A percentile compares a stretch with the other conserved stretches of the same genome.
These are phyloP conservation scores for Fraxinus pennsylvanica DNA, from an alignment of 257 asterid genomes.

Conservation along the genomic window DNA sequence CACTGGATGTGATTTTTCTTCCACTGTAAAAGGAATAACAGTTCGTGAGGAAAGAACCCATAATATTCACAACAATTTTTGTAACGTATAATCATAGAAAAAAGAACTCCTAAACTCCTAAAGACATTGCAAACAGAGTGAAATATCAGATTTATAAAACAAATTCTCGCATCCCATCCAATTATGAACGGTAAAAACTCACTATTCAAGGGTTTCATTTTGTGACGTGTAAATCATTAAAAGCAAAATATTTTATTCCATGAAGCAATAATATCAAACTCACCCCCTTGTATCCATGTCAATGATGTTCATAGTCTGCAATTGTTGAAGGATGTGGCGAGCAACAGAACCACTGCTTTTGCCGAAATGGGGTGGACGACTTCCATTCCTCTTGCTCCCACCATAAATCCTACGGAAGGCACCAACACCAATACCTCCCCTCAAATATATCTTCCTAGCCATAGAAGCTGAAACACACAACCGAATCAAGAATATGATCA, in stretches of 20 bases:
- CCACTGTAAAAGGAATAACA: constrained; percentile 48
- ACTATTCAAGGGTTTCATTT: background rate
- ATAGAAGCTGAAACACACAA: constrained; percentile 64
- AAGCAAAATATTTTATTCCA: background rate
- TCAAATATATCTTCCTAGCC: constrained; percentile 88
- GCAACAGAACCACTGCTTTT: constrained; percentile 93
- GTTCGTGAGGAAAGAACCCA: background rate
- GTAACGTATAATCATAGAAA: background rate
- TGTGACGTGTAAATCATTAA: background rate
- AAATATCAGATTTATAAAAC: too few species aligned
- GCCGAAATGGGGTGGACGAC: constrained; percentile 85
- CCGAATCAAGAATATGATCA: background rate
- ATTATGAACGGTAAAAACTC: background rate
- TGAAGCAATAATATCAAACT: constrained; percentile 19
- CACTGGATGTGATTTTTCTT: constrained; percentile 81
- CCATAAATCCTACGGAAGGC: constrained; percentile 87
- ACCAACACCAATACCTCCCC: constrained; percentile 93
- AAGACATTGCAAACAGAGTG: background rate
- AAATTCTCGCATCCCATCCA: background rate
- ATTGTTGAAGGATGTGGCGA: constrained; percentile 83
- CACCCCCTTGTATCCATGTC: constrained; percentile 83
- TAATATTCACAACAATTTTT: background rate
- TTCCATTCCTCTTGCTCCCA: constrained; percentile 96
- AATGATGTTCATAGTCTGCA: constrained; percentile 72
- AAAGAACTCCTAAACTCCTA: background rate